Evolutionary conservation across 352 stramenopile species (phyloP).

Genomic region (Phytopythium litorale): DNA sequence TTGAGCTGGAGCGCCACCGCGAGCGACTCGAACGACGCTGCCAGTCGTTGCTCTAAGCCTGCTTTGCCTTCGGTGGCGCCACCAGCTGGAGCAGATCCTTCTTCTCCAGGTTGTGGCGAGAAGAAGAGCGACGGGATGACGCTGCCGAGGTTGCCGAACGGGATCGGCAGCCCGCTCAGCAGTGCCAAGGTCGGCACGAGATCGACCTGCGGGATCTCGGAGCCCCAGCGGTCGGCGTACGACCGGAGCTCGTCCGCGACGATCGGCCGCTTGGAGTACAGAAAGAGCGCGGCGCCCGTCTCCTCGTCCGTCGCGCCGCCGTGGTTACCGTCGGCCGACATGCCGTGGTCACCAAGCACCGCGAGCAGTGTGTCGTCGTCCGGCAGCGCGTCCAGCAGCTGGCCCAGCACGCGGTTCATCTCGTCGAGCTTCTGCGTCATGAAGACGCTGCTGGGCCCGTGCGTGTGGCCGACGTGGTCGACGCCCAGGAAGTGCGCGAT

Average conservation of each 20-base stretch:
- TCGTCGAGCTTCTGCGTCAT: constrained; percentile 95
- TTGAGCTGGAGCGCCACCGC: constrained; percentile 79
- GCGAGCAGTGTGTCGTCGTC: constrained; percentile 84
- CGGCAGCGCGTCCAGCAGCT: constrained; percentile 62
- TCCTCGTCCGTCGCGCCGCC: constrained; percentile 96
- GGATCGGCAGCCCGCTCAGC: constrained; percentile 93
- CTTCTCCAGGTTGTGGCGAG: constrained; percentile 1
- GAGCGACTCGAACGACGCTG: constrained; percentile 38
- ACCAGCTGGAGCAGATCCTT: background rate
- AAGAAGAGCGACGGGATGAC: constrained; percentile 92
- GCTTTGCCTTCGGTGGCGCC: background rate
- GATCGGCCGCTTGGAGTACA: constrained; percentile 72
- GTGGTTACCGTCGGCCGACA: constrained; percentile 98
- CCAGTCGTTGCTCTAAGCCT: background rate
- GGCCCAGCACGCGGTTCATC: constrained; percentile 92
- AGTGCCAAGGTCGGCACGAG: constrained; percentile 95
- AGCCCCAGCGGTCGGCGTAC: constrained; percentile 20
- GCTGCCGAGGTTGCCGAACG: constrained; percentile 94
- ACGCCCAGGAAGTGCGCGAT: constrained; percentile 91
- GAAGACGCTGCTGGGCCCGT: constrained; percentile 90
- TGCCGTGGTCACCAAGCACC: constrained; percentile 97
- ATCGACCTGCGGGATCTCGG: constrained; percentile 92
- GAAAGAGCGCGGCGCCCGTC: constrained; percentile 93
- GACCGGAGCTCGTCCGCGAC: constrained; percentile 18
- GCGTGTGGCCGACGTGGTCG: constrained; percentile 98